These are phyloP conservation scores for Cyclocybe cylindracea DNA, from an alignment of 768 basidiomycete genomes.

Conservation along the genomic window DNA sequence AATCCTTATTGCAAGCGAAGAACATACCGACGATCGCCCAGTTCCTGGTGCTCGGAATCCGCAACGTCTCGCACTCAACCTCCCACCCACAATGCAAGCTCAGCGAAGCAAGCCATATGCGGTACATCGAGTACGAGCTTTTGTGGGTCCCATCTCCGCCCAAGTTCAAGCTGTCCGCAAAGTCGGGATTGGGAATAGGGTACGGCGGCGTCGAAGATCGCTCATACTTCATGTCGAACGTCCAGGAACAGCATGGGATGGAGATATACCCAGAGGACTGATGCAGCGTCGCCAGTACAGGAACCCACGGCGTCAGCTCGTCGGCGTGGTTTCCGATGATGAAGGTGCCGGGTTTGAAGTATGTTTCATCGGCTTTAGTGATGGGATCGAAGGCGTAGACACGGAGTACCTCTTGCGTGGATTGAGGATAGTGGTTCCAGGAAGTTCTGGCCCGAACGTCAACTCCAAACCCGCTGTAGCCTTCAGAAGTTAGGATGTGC, in stretches of 20 bases:
- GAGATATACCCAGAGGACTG: constrained; percentile 69
- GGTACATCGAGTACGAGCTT: constrained; percentile 79
- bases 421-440: constrained; percentile 75
- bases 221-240: constrained; percentile 68
- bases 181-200: constrained; percentile 25
- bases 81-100: constrained; percentile 81
- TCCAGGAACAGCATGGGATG: constrained; percentile 92
- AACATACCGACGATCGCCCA: constrained; percentile 87
- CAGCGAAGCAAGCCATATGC: constrained; percentile 82
- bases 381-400: constrained; percentile 76
- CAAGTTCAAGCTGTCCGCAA: constrained; percentile 48
- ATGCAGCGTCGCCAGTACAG: constrained; percentile 70
- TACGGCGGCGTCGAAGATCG: constrained; percentile 42
- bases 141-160: constrained; percentile 61
- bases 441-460: constrained; percentile 86
- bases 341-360: constrained; percentile 55
- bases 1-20: neutral
- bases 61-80: constrained; percentile 80
- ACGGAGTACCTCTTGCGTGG: constrained; percentile 60
- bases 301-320: constrained; percentile 94
- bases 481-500: constrained; percentile 82
- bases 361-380: constrained; percentile 14
- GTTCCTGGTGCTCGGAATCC: constrained; percentile 92
- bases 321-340: constrained; percentile 96
- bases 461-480: constrained; percentile 82